These are phyloP conservation scores for Mortierella sp. DNA, from an alignment of 371 early-diverging fungal genomes.

Conservation along the genomic window DNA sequence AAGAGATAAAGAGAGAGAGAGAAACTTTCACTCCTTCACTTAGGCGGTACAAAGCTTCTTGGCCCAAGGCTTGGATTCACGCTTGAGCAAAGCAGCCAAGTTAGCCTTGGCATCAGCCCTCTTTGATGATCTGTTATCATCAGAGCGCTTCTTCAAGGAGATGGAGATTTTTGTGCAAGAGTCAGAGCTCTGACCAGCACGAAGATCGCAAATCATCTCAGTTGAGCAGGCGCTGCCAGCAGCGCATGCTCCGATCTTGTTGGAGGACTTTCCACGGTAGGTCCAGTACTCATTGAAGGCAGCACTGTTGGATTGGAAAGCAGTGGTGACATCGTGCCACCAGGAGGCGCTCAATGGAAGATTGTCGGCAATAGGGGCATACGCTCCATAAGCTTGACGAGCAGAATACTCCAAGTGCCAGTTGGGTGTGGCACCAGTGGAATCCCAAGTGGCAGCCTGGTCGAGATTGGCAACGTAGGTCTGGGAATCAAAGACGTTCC, in stretches of 20 bases:
- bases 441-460: slow-evolving; percentile 58
- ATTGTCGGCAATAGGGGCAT: slow-evolving; percentile 33
- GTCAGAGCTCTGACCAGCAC: slow-evolving; percentile 63
- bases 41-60: slow-evolving; percentile 25
- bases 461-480: slow-evolving; percentile 68
- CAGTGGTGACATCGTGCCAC: slow-evolving; percentile 70
- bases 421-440: slow-evolving; percentile 49
- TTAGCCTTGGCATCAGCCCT: background rate
- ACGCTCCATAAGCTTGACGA: slow-evolving; percentile 59
- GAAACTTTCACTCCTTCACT: background rate
- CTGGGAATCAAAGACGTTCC: slow-evolving; percentile 69
- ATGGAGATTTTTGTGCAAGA: slow-evolving; percentile 18
- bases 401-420: slow-evolving; percentile 75
- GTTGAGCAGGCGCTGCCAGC: slow-evolving; percentile 60
- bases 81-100: slow-evolving; percentile 1
- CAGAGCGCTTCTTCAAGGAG: slow-evolving; percentile 41
- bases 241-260: slow-evolving; percentile 11
- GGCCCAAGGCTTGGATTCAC: slow-evolving; percentile 30
- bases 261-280: slow-evolving; percentile 60
- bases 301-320: slow-evolving; percentile 58
- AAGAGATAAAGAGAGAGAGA: background rate
- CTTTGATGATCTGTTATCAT: background rate
- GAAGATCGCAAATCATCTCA: slow-evolving; percentile 62
- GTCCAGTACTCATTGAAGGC: slow-evolving; percentile 62
- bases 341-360: slow-evolving; percentile 63